phyloP scores from a whole-genome alignment of 345 rosid genomes.

The Eucalyptus pumila region DNA sequence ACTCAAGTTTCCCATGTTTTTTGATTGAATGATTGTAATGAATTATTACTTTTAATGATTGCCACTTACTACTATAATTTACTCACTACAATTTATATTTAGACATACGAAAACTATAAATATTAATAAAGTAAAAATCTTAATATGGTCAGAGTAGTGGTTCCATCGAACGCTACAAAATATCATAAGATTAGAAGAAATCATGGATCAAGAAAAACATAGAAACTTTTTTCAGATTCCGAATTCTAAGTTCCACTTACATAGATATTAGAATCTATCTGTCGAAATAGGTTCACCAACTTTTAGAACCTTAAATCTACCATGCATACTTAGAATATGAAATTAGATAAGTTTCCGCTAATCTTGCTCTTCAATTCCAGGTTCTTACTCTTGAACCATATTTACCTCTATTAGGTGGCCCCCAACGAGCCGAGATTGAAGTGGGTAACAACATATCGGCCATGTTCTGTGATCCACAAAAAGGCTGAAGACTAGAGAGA shows the following conservation, averaged over 20 bases:
- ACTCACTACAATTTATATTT: fast-evolving
- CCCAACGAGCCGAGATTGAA: not conserved
- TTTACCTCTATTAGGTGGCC: not conserved
- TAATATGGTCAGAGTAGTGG: fast-evolving
- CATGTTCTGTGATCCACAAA: not conserved
- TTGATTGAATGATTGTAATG: no score
- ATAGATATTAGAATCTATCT: no score
- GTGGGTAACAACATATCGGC: not conserved
- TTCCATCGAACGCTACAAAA: no score
- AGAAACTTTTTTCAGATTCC: no score
- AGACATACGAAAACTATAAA: fast-evolving
- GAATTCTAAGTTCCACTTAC: no score
- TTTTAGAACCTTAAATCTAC: fast-evolving
- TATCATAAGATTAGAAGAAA: fast-evolving
- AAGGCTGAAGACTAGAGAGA: not conserved
- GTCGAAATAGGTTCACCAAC: no score
- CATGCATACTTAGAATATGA: no score
- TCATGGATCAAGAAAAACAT: fast-evolving
- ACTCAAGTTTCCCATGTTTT: no score
- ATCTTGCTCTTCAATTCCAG: fast-evolving
- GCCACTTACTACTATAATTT: fast-evolving
- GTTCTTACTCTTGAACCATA: no score
- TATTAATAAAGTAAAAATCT: no score
- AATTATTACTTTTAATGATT: no score
- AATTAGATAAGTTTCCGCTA: no score